Evolutionary conservation across 495 filamentous ascomycete genomes (phyloP).

Genomic region (Pyrenula aspistea): DNA sequence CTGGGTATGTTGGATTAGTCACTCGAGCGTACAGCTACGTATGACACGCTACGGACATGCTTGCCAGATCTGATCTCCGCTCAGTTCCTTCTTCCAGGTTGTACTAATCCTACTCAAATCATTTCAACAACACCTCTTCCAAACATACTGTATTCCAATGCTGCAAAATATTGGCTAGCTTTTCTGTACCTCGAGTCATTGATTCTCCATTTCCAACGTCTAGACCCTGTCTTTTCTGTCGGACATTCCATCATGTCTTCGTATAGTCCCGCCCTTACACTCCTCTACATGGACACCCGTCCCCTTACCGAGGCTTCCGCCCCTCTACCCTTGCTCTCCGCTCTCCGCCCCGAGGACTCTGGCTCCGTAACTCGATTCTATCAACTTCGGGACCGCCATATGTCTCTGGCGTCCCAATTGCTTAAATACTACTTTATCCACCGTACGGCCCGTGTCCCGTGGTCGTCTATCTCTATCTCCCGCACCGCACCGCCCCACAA

Average conservation of each 20-base stretch:
- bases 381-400: slow-evolving; percentile 27
- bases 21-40: too few relatives aligned
- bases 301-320: slow-evolving; percentile 16
- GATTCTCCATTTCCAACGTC: too few relatives aligned
- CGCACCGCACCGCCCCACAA: slow-evolving; percentile 48
- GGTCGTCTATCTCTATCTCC: slow-evolving; percentile 48
- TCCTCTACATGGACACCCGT: slow-evolving; percentile 30
- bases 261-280: not conserved
- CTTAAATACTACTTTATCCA: slow-evolving; percentile 68
- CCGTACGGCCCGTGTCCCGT: slow-evolving; percentile 49
- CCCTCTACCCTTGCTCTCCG: slow-evolving; percentile 24
- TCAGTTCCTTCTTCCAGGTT: not conserved
- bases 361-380: slow-evolving; percentile 23
- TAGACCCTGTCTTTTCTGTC: too few relatives aligned
- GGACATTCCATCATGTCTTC: not conserved
- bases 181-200: too few relatives aligned
- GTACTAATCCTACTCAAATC: too few relatives aligned
- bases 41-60: not conserved
- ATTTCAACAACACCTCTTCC: too few relatives aligned
- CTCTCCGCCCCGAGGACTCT: slow-evolving; percentile 23
- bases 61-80: not conserved
- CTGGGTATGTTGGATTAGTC: too few relatives aligned
- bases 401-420: slow-evolving; percentile 59
- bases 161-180: too few relatives aligned
- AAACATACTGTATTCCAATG: too few relatives aligned